Base-by-base conservation (phyloP, 2,329 filamentous ascomycete species). In the Pseudogymnoascus destructans region DNA sequence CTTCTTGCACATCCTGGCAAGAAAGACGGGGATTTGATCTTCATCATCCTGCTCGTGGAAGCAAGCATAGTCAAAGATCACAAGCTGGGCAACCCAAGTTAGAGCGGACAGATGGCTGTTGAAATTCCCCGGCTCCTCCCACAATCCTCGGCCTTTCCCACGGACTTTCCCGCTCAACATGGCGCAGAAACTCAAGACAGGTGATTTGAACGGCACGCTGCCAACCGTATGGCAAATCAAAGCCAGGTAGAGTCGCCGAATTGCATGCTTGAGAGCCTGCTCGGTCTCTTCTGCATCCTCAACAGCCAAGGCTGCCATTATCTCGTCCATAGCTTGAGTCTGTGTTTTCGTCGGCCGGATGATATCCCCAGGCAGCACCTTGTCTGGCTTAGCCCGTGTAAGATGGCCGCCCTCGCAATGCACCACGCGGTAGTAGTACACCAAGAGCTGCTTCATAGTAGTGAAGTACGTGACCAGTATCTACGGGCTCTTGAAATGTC, bases 31-130 rank as follows among this genome's bases (percentile, higher is more conserved):
- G 11, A 62, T 62, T 56, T 60, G 15, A 17, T 63, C 49, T 61
- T 63, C 19, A 21, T 63, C n/a, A 11, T 62, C 58, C 32, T 61
- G 19, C 57, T 63, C 40, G 13, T 63, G 6, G 55, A 57, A 63
- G 38, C 19, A 55, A n/a, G 56, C 23, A 32, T 38, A 55, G 19
- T 60, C n/a, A 10, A 60, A 60, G 2, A 60, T 38, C 5, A 61
- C 11, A n/a, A 63, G 58, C 57, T 63, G 23, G 4, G 57, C 21
- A 35, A 57, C 60, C 57, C 30, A 63, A 13, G 55, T 63, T 8
- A 63, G 33, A 15, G 30, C 55, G 0, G 17, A 61, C 11, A 61
- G 38, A 15, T 61, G 25, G 59, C 60, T 61, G 54, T 61, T 60
- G 19, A 57, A 40, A 40, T 40, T 40, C 36, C 57, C 57, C 8